These are phyloP conservation scores for Cucurbita maxima DNA, from an alignment of 306 rosid genomes.

Conservation along the genomic window DNA sequence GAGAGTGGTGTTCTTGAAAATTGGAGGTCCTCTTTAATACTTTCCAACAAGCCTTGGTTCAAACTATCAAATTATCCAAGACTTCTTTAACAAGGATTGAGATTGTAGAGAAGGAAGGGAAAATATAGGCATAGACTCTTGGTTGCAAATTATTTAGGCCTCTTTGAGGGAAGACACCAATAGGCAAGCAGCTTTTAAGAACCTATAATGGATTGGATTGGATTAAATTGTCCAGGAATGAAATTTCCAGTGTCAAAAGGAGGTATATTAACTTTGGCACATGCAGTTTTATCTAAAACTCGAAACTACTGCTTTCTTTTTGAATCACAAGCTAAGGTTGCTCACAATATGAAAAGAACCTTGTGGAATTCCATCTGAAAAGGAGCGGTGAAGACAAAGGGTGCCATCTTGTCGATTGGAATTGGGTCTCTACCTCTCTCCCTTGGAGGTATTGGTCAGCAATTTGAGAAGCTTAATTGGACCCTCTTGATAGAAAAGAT, in stretches of 20 bases:
- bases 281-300: neutral
- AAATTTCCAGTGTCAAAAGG: neutral
- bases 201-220: neutral
- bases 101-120: neutral
- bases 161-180: neutral
- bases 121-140: neutral
- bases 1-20: neutral
- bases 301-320: neutral
- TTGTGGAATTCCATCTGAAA: neutral
- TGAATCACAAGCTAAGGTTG: neutral
- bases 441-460: neutral
- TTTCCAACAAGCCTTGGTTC: neutral
- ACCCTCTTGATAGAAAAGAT: neutral
- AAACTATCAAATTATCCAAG: neutral
- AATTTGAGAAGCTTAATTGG: neutral
- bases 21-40: neutral
- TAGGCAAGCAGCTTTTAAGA: neutral
- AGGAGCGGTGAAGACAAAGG: neutral
- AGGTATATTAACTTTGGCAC: neutral
- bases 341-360: neutral
- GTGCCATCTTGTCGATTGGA: neutral
- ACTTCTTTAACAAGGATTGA: neutral
- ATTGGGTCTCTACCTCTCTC: neutral
- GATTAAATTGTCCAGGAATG: neutral
- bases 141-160: neutral